Conservation (phyloP, 1,284 basidiomycete genomes). For the Tilletia walkeri region DNA sequence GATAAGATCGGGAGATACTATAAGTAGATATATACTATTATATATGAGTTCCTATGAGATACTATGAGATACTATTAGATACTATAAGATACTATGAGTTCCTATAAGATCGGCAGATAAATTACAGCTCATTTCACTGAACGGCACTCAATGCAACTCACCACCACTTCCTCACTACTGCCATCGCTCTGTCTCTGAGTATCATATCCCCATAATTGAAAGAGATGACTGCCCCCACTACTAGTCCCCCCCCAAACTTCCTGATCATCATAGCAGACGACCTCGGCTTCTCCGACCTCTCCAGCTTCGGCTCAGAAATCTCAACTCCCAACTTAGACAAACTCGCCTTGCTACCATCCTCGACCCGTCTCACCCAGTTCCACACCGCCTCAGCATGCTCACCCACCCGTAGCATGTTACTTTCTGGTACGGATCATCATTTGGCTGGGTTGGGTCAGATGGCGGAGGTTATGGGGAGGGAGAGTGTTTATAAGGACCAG, state of each 20-base stretch:
- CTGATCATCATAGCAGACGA: conserved; percentile 43
- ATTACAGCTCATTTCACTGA: too few species aligned
- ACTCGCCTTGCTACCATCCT: conserved; percentile 30
- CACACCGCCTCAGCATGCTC: conserved; percentile 38
- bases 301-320: conserved; percentile 40
- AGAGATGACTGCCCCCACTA: neutral
- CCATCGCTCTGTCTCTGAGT: too few species aligned
- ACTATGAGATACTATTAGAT: too few species aligned
- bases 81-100: too few species aligned
- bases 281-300: conserved; percentile 41
- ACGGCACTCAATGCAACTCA: too few species aligned
- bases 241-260: conserved; percentile 31
- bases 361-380: conserved; percentile 35
- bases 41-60: too few species aligned
- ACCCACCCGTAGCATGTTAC: conserved; percentile 35
- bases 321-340: conserved; percentile 45
- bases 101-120: too few species aligned
- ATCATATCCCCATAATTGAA: too few species aligned
- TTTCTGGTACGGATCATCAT: conserved; percentile 37
- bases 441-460: conserved; percentile 47
- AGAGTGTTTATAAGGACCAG: neutral
- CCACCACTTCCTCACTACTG: too few species aligned
- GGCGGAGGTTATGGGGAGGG: conserved; percentile 42
- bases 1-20: too few species aligned
- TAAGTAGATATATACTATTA: too few species aligned